These are phyloP conservation scores for Pleurotus citrinopileatus DNA, from an alignment of 768 basidiomycete genomes.

Conservation along the genomic window DNA sequence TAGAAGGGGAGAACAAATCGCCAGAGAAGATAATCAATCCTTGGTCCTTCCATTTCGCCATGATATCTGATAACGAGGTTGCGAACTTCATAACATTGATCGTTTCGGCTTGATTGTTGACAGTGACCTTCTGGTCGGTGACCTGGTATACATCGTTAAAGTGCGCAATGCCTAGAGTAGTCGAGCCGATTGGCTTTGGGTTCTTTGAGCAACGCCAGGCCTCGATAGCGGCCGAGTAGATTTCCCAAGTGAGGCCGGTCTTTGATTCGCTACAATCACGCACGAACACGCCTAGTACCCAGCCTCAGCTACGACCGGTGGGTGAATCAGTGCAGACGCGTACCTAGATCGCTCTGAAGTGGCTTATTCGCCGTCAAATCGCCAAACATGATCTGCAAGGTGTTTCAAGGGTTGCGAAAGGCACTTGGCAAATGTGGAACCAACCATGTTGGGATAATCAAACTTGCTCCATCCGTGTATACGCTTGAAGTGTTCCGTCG, in stretches of 20 bases:
- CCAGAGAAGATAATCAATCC: conserved; percentile 87
- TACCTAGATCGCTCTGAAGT: background rate
- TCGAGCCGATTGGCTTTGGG: conserved; percentile 1
- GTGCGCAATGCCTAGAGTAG: conserved; percentile 44
- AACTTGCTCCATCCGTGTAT: conserved; percentile 2
- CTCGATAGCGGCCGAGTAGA: background rate
- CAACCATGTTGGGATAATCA: background rate
- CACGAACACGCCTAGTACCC: background rate
- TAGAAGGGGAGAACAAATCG: conserved; percentile 83
- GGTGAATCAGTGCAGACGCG: background rate
- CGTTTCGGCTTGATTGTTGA: conserved; percentile 46
- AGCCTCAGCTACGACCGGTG: background rate
- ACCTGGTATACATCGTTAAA: conserved; percentile 88
- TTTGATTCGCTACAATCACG: background rate
- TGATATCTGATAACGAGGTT: conserved; percentile 59
- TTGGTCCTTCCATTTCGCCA: conserved; percentile 50
- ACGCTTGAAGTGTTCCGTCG: conserved; percentile 1
- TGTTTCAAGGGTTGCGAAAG: background rate
- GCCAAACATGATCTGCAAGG: background rate
- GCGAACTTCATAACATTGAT: conserved; percentile 88
- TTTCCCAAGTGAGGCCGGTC: background rate
- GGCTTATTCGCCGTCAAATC: background rate
- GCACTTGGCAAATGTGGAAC: background rate
- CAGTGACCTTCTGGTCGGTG: conserved; percentile 62
- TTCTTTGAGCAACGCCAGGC: background rate